Evolutionary conservation across 2,329 filamentous ascomycete species (phyloP).

Genomic region (Colletotrichum shisoi): DNA sequence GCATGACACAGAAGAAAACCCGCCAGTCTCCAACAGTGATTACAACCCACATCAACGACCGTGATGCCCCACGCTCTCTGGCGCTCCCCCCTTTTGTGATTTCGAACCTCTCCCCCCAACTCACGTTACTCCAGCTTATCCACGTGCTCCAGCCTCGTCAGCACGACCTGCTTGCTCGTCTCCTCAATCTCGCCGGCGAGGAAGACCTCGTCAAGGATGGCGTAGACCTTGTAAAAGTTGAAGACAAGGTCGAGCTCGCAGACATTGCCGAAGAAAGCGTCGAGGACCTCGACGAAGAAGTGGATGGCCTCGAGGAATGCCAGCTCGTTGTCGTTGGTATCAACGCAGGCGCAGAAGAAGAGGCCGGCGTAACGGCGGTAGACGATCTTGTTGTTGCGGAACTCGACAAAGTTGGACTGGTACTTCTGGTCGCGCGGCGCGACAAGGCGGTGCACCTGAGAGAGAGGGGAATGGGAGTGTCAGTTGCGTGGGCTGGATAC

Average conservation of each 20-base stretch:
- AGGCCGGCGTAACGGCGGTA: constrained; percentile 97
- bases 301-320: constrained; percentile 97
- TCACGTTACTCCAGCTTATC: constrained; percentile 83
- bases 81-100: background rate
- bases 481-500: constrained; percentile 7
- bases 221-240: constrained; percentile 90
- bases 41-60: background rate
- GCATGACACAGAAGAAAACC: constrained; percentile 7
- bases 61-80: background rate
- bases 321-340: constrained; percentile 98
- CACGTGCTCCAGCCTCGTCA: constrained; percentile 91
- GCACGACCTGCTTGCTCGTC: constrained; percentile 96
- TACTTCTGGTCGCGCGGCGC: constrained; percentile 98
- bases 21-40: background rate
- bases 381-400: constrained; percentile 92
- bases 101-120: background rate
- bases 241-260: constrained; percentile 94
- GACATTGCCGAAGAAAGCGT: constrained; percentile 98
- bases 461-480: constrained; percentile 7
- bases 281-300: constrained; percentile 98
- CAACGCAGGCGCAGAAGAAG: constrained; percentile 99
- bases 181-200: constrained; percentile 97
- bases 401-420: constrained; percentile 99
- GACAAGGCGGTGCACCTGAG: constrained; percentile 93
- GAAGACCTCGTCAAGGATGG: constrained; percentile 98